Evolutionary conservation across 306 rosid species (phyloP), one percentile per base, ranked within the genome.

Genomic region (Cicer bijugum): DNA sequence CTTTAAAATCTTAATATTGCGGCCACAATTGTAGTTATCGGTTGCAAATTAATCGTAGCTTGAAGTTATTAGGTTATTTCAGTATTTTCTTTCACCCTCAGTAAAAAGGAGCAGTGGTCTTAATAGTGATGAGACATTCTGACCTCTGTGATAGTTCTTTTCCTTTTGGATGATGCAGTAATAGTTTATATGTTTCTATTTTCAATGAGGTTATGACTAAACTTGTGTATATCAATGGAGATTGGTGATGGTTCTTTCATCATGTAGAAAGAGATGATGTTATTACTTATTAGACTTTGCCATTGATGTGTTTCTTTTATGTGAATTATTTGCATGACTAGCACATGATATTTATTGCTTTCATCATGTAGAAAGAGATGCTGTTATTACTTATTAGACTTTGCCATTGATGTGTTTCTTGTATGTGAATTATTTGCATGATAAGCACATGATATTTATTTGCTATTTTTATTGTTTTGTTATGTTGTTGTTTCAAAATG

Each of bases 191-290:
- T 40, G 17, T 63, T 44, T 12, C 12, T 63, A 59, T 40, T 5
- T 10, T 80, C 69, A 50, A 8, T 68, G 52, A 6, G 23, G 45
- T 55, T 69, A 67, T 61, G 15, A n/a, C 7, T 2, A 35, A 15
- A 11, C 12, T 56, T 48, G 51, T 45, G 51, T 14, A n/a, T 23
- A 37, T 59, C 37, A 19, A 35, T 50, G 15, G 9, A 40, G 48
- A 9, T 61, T 63, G 56, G 14, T 62, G 33, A 50, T 19, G 14
- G 42, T 23, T 59, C 78, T 68, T 12, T 39, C 39, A 12, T 71
- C 51, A 15, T 17, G 9, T 58, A 9, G 44, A 65, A 71, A 50
- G 15, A 66, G 6, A 39, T 8, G 20, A 7, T 17, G 43, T 46
- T 23, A 35, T 69, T 5, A 38, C 9, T 46, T 23, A 35, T 69